A percentile compares a stretch with the other conserved stretches of the same genome.
Evolutionary conservation across 352 stramenopile species (phyloP).

Genomic region (Lagenidium sp.): DNA sequence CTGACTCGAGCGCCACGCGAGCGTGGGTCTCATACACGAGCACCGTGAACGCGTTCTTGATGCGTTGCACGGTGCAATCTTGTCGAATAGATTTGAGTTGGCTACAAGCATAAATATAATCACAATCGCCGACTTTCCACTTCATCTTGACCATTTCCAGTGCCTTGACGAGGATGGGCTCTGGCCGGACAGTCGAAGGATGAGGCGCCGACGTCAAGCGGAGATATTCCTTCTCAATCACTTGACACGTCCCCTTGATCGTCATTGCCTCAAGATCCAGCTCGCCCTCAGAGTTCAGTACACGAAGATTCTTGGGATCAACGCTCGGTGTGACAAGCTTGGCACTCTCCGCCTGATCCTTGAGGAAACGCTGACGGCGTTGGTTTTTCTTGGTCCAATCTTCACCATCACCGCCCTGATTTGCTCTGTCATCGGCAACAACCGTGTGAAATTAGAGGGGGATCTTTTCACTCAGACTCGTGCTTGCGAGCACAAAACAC

Average conservation of each 20-base stretch:
- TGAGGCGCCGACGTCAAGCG: slow-evolving; percentile 94
- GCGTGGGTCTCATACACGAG: slow-evolving; percentile 97
- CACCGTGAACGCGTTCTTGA: slow-evolving; percentile 96
- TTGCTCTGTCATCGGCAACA: no score
- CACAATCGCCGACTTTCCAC: slow-evolving; percentile 78
- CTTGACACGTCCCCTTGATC: slow-evolving; percentile 93
- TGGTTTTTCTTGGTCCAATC: slow-evolving; percentile 68
- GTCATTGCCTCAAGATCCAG: slow-evolving; percentile 83
- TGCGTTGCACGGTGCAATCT: slow-evolving; percentile 96
- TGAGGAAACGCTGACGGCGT: slow-evolving; percentile 65
- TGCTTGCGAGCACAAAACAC: slow-evolving; percentile 2
- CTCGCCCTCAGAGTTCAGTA: slow-evolving; percentile 69
- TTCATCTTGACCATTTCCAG: slow-evolving; percentile 81
- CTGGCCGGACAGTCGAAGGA: slow-evolving; percentile 92
- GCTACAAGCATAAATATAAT: slow-evolving; percentile 95
- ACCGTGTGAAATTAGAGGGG: background rate
- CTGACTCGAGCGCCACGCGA: slow-evolving; percentile 92
- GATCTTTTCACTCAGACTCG: background rate
- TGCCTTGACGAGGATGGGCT: slow-evolving; percentile 86
- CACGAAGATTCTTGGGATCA: slow-evolving; percentile 61
- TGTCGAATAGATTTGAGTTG: slow-evolving; percentile 99
- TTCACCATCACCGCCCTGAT: slow-evolving; percentile 16
- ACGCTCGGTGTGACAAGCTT: slow-evolving; percentile 54
- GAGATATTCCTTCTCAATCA: slow-evolving; percentile 98
- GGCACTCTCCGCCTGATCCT: slow-evolving; percentile 56